A percentile compares a stretch with the other conserved stretches of the same genome.
Evolutionary conservation across 2,329 filamentous ascomycete genomes (phyloP).

Genomic region (Pyrenophora teres): DNA sequence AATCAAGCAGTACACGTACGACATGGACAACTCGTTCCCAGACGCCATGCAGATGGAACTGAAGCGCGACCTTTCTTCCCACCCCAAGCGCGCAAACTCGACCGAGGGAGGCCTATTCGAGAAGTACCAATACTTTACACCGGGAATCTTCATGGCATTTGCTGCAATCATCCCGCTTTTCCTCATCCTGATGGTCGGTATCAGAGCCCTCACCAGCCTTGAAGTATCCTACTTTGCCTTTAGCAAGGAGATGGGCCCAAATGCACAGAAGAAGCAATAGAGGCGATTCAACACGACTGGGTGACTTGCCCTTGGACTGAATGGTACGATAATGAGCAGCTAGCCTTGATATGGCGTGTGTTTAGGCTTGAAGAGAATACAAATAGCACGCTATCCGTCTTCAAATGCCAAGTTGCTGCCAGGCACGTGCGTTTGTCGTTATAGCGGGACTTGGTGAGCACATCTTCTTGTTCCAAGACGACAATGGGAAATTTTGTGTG

Average conservation of each 20-base stretch:
- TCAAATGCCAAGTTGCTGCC: too few species aligned
- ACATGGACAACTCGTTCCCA: constrained; percentile 66
- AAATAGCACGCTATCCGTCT: too few species aligned
- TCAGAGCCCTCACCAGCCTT: constrained; percentile 76
- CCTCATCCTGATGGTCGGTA: constrained; percentile 76
- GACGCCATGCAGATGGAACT: constrained; percentile 71
- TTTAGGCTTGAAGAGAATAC: too few species aligned
- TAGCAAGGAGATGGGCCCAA: constrained; percentile 92
- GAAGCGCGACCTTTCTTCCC: constrained; percentile 64
- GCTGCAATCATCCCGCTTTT: constrained; percentile 72
- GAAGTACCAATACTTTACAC: constrained; percentile 92
- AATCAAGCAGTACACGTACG: constrained; percentile 56
- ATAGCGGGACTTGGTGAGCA: too few species aligned
- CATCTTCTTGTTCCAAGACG: too few species aligned
- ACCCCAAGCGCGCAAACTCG: constrained; percentile 32
- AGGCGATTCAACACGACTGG: not conserved
- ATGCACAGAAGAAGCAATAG: constrained; percentile 79
- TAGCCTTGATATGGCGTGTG: too few species aligned
- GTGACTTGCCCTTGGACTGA: too few species aligned
- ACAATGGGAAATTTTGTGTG: too few species aligned
- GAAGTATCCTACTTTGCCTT: constrained; percentile 94
- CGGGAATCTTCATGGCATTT: constrained; percentile 88
- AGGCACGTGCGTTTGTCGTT: too few species aligned
- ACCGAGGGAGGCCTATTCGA: constrained; percentile 67
- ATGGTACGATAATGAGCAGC: too few species aligned